These are phyloP conservation scores for Neurospora sp. DNA, from an alignment of 2,329 filamentous ascomycete genomes.

Conservation along the genomic window DNA sequence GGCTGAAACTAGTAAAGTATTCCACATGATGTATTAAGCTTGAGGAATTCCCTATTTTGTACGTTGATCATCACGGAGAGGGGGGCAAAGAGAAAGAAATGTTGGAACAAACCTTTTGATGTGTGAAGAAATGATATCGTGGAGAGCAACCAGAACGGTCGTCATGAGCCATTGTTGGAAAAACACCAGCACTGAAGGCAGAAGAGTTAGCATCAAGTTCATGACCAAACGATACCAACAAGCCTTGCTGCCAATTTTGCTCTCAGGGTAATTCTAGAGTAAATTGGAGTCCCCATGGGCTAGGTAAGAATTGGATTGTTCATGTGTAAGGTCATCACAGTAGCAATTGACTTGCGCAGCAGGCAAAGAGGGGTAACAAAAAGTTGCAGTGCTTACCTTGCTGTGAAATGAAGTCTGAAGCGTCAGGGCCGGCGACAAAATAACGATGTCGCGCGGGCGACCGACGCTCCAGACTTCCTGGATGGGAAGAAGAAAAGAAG, in stretches of 20 bases:
- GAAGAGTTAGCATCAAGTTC: constrained; percentile 12
- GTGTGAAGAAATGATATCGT: constrained; percentile 1
- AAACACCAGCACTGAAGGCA: constrained; percentile 9
- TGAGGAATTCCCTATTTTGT: constrained; percentile 54
- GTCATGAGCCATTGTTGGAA: not conserved
- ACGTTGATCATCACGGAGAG: constrained; percentile 47
- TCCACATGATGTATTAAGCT: constrained; percentile 58
- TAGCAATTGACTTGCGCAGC: constrained; percentile 16
- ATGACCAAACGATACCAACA: constrained; percentile 5
- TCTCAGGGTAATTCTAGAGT: constrained; percentile 49
- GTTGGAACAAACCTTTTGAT: constrained; percentile 5
- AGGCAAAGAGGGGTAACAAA: not conserved
- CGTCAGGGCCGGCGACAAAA: not conserved
- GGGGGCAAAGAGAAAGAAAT: constrained; percentile 3
- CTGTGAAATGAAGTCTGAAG: constrained; percentile 2
- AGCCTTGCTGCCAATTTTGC: constrained; percentile 21
- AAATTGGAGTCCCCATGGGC: constrained; percentile 42
- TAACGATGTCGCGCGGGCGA: not conserved
- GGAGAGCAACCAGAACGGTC: not conserved
- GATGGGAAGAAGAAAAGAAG: constrained; percentile 13
- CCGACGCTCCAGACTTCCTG: constrained; percentile 5
- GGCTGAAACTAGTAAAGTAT: constrained; percentile 50
- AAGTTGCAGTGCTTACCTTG: constrained; percentile 19
- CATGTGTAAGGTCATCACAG: constrained; percentile 34
- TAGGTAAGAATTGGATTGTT: constrained; percentile 57